These are phyloP conservation scores for Medicago lupulina DNA, from an alignment of 306 rosid species.

Conservation along the genomic window DNA sequence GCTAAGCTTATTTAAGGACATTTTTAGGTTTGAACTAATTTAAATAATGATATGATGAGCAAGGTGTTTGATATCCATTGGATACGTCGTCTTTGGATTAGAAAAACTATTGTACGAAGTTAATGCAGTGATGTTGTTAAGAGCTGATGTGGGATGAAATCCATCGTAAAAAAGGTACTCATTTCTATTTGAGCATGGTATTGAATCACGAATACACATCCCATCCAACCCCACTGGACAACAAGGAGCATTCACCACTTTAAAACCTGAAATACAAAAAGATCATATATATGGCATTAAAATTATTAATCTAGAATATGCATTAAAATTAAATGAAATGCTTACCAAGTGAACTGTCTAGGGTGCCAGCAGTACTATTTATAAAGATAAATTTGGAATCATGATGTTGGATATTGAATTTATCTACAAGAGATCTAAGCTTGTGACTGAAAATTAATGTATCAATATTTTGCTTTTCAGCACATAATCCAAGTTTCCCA, in stretches of 20 bases:
- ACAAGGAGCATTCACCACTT: conserved; percentile 11
- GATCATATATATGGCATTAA: not conserved
- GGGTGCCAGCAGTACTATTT: not conserved
- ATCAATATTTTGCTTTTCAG: not conserved
- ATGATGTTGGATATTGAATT: conserved; percentile 22
- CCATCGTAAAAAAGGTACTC: conserved; percentile 50
- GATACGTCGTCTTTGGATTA: not conserved
- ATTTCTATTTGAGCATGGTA: conserved; percentile 48
- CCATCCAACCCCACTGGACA: conserved; percentile 37
- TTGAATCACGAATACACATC: conserved; percentile 19
- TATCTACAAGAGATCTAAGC: conserved; percentile 40
- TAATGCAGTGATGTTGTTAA: conserved; percentile 24
- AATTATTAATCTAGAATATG: not conserved
- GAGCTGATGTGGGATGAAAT: conserved; percentile 42
- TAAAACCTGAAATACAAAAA: conserved; percentile 48
- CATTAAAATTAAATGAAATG: not conserved
- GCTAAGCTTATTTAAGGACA: not conserved
- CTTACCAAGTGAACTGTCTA: not conserved
- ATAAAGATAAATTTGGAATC: conserved; percentile 42
- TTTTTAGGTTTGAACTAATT: not conserved
- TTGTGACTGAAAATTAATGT: not conserved
- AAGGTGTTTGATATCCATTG: not conserved
- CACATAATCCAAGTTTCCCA: not conserved
- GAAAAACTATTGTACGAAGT: not conserved
- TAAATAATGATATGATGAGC: not conserved